Percentiles rank a stretch among this genome's conserved stretches.
phyloP scores from a whole-genome alignment of 768 basidiomycete genomes.

The Pholiota microspora region DNA sequence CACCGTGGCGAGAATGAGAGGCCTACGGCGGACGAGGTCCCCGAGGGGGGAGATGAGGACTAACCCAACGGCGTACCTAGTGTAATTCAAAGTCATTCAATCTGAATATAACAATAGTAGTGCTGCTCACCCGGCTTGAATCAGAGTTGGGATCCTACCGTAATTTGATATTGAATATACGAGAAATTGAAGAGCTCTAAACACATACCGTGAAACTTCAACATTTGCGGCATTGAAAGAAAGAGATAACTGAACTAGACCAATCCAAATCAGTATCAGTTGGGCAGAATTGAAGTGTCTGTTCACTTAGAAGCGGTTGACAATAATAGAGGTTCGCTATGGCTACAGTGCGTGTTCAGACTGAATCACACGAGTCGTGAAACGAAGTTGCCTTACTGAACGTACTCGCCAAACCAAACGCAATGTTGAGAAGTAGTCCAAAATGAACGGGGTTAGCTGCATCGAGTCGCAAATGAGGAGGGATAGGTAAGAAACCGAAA shows the following conservation, averaged over 20 bases:
- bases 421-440: conserved; percentile 47
- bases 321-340: conserved; percentile 81
- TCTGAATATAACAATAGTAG: too few species aligned
- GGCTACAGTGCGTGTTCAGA: too few species aligned
- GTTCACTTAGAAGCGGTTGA: conserved; percentile 72
- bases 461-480: conserved; percentile 50
- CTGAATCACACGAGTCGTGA: too few species aligned
- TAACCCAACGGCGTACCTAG: conserved; percentile 72
- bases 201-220: conserved; percentile 41
- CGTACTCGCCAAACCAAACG: conserved; percentile 65
- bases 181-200: too few species aligned
- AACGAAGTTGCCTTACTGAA: conserved; percentile 47
- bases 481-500: conserved; percentile 66
- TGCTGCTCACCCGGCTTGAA: conserved; percentile 61
- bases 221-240: conserved; percentile 34
- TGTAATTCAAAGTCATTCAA: too few species aligned
- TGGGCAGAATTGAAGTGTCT: background rate
- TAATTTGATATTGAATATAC: too few species aligned
- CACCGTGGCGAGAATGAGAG: conserved; percentile 61
- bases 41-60: conserved; percentile 79
- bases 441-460: conserved; percentile 50
- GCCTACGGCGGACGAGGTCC: conserved; percentile 78
- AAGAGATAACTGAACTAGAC: conserved; percentile 38
- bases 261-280: too few species aligned
- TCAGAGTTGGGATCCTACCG: conserved; percentile 65